Evolutionary conservation across 2,329 filamentous ascomycete species (phyloP), one percentile per base, ranked within the genome.

Genomic region (Metarhizium sp.): DNA sequence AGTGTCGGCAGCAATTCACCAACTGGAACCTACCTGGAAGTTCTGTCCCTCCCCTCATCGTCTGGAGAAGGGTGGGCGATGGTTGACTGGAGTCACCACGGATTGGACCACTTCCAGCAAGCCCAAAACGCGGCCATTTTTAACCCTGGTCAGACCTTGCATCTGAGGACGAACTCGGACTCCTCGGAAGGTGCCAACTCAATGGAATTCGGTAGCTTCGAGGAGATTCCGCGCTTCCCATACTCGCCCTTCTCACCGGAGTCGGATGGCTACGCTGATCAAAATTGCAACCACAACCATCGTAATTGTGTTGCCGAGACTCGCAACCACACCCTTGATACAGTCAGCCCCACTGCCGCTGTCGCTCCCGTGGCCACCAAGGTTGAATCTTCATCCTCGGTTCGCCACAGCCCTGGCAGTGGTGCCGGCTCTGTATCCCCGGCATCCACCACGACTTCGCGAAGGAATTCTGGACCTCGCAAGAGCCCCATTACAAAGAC

Each of bases 131-230:
- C 77, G 45, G 85, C 88, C 61, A 92, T 96, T 66, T 95, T 95
- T 77, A 96, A 96, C 72, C 92, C 92, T 2, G 84, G 87, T 59
- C 88, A 96, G 73, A 95, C 91, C 1, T 76, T 97, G 52, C 92
- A 96, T 73, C 80, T 95, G 65, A 84, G 92, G 62, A 92, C 87
- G 54, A 85, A 87, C 64, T 96, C 92, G 4, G 90, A 95, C 64
- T 94, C 90, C 2, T 94, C 88, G 1, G 87, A 92, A 38, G 82
- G 85, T 63, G 71, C 82, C 69, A 77, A 80, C 69, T 75, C 86
- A 66, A 67, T 87, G 77, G 68, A 90, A 73, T 69, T 90, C 79
- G 75, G 84, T 60, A 94, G 89, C 73, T 95, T 87, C 63, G 90
- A 95, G 68, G 90, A 96, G 63, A 82, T 90, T 51, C 73, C 68